Base-by-base conservation (phyloP, 2,329 filamentous ascomycete species). In the Fusarium succisae region DNA sequence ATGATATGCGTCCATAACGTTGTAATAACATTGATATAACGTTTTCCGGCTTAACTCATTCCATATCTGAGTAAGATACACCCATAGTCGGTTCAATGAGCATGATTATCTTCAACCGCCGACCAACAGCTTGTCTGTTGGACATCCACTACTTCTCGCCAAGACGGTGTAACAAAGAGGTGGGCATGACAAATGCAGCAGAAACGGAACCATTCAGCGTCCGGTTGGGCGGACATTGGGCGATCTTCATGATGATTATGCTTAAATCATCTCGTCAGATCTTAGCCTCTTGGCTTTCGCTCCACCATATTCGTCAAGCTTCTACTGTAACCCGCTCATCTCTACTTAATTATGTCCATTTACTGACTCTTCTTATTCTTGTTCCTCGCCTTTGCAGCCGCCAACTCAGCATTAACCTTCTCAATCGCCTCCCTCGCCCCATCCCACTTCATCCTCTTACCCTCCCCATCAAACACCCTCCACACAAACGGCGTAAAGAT, bases 391-490 rank as follows among this genome's bases (percentile, higher is more conserved):
- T 66, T 70, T n/a, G 54, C 66, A 59, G 65, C 69, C 38, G 66
- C 62, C 17, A 72, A 64, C 32, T 70, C 47, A 51, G 60, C 55
- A 60, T 83, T 82, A 12, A 79, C 72, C 61, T 72, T 77, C 57
- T 81, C 69, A 72, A 85, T 82, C 55, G 80, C 80, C 3, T 79
- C 79, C 44, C 79, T 78, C 8, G 85, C 84, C 2, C 82, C 83
- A 17, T 78, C 72, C 84, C 85, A 87, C 32, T 76, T 78, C 76
- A 78, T 82, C 56, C 85, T 75, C 72, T 81, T 82, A 4, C 82
- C 82, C 71, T 81, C 81, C 6, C 82, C 82, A 61, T 84, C 80
- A 75, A 87, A 86, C 5, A 84, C 72, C 4, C 84, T 80, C 75
- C 82, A 84, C 8, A 82, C 76, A 48, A 83, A 83, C 18, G 84